Conservation (phyloP, 129 eudicot species). For the Pulicaria dysenterica region DNA sequence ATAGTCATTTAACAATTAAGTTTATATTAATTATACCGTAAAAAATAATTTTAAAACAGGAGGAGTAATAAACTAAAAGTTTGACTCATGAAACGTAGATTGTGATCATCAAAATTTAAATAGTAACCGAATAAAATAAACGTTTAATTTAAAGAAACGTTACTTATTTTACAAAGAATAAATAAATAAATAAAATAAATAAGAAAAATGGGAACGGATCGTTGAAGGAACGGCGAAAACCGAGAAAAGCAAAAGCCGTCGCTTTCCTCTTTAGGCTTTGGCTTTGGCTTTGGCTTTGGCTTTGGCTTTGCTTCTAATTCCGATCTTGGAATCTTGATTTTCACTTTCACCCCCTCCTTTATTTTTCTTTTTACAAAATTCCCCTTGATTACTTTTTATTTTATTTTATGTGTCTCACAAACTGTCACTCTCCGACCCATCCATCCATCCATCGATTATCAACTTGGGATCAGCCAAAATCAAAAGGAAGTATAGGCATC, state of each 20-base stretch:
- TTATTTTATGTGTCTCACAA: constrained; percentile 19
- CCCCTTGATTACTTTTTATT: constrained; percentile 20
- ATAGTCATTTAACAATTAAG: too few species aligned
- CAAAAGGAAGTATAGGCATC: constrained; percentile 27
- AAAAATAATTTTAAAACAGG: too few species aligned
- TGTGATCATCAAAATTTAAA: too few species aligned
- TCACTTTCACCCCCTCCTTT: constrained; percentile 29
- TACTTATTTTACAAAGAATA: neutral
- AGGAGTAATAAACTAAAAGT: too few species aligned
- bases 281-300: constrained; percentile 19
- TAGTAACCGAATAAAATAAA: too few species aligned
- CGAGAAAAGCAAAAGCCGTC: constrained; percentile 15
- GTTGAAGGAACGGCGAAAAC: neutral
- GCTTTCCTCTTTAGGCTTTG: constrained; percentile 16
- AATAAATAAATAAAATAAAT: neutral
- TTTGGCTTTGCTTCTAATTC: constrained; percentile 34
- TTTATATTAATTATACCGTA: too few species aligned
- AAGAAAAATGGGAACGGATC: neutral
- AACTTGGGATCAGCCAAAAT: constrained; percentile 41
- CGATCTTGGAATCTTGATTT: constrained; percentile 42
- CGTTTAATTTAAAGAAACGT: too few species aligned
- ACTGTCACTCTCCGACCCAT: constrained; percentile 38
- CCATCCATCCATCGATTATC: constrained; percentile 34
- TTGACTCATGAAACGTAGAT: too few species aligned
- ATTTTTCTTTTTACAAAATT: constrained; percentile 18